Percentiles rank a stretch among this genome's conserved stretches.
Conservation (phyloP, 2,329 filamentous ascomycete species). For the Xylariaceae sp. region DNA sequence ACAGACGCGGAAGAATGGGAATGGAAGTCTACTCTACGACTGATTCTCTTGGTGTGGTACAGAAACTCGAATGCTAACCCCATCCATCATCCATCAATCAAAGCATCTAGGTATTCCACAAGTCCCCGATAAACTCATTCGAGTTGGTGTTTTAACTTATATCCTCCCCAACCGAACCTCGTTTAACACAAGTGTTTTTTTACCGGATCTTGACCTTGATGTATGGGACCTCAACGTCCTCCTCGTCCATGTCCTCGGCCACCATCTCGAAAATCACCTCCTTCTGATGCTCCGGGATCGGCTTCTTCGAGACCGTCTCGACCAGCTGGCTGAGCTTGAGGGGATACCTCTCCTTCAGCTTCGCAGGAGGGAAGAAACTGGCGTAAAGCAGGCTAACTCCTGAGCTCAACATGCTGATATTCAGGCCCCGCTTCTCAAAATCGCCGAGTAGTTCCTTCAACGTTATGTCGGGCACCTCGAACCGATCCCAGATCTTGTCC, state of each 20-base stretch:
- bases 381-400: slow-evolving; percentile 94
- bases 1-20: background rate
- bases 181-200: slow-evolving; percentile 2
- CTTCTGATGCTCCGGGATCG: slow-evolving; percentile 87
- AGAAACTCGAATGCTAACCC: background rate
- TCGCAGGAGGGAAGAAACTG: slow-evolving; percentile 79
- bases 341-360: slow-evolving; percentile 78
- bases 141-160: background rate
- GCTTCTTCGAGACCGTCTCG: slow-evolving; percentile 87
- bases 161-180: background rate
- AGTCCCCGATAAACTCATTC: too few species aligned
- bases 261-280: slow-evolving; percentile 97
- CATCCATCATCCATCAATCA: background rate
- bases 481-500: slow-evolving; percentile 98
- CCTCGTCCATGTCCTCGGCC: slow-evolving; percentile 81
- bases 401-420: slow-evolving; percentile 92
- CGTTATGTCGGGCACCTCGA: slow-evolving; percentile 86
- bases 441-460: slow-evolving; percentile 80
- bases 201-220: slow-evolving; percentile 79
- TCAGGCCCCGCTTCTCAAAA: slow-evolving; percentile 80
- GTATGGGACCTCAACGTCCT: slow-evolving; percentile 97
- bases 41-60: background rate
- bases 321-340: slow-evolving; percentile 89
- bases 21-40: background rate
- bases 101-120: background rate